Evolutionary conservation across 108 stramenopile species (phyloP).

Genomic region (Cyclotella distinguenda): DNA sequence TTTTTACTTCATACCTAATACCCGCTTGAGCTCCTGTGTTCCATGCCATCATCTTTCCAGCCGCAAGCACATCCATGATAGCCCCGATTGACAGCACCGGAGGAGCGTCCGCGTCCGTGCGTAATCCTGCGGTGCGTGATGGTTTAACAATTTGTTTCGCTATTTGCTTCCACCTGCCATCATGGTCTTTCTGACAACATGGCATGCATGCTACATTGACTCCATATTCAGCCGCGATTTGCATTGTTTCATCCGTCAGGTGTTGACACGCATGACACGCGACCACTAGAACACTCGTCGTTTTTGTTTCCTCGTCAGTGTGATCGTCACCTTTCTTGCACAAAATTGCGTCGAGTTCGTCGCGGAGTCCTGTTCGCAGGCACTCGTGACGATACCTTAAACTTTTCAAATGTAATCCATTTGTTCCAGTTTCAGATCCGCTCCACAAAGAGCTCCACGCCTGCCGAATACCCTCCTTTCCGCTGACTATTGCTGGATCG

Average conservation of each 20-base stretch:
- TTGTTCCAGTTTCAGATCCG: background rate
- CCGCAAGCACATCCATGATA: slow-evolving; percentile 68
- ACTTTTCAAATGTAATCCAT: slow-evolving; percentile 20
- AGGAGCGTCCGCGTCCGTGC: too few relatives aligned
- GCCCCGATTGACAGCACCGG: slow-evolving; percentile 37
- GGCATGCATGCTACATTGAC: slow-evolving; percentile 74
- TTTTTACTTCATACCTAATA: slow-evolving; percentile 58
- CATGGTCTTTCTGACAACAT: slow-evolving; percentile 79
- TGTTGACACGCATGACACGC: slow-evolving; percentile 88
- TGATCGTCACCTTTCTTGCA: background rate
- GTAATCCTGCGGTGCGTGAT: too few relatives aligned
- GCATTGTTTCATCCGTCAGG: slow-evolving; percentile 66
- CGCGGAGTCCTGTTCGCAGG: slow-evolving; percentile 63
- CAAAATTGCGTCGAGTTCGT: slow-evolving; percentile 52
- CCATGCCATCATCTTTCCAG: slow-evolving; percentile 66
- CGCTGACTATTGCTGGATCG: slow-evolving; percentile 60
- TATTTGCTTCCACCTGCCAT: slow-evolving; percentile 42
- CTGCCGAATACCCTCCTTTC: slow-evolving; percentile 44
- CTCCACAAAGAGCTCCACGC: slow-evolving; percentile 56
- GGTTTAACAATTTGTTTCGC: too few relatives aligned
- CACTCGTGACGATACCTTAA: slow-evolving; percentile 74
- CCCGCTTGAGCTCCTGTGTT: slow-evolving; percentile 30
- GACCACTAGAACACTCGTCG: slow-evolving; percentile 55
- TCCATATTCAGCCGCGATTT: slow-evolving; percentile 62
- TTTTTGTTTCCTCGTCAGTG: background rate